phyloP scores from a whole-genome alignment of 768 basidiomycete species.

The Lentinula edodes region DNA sequence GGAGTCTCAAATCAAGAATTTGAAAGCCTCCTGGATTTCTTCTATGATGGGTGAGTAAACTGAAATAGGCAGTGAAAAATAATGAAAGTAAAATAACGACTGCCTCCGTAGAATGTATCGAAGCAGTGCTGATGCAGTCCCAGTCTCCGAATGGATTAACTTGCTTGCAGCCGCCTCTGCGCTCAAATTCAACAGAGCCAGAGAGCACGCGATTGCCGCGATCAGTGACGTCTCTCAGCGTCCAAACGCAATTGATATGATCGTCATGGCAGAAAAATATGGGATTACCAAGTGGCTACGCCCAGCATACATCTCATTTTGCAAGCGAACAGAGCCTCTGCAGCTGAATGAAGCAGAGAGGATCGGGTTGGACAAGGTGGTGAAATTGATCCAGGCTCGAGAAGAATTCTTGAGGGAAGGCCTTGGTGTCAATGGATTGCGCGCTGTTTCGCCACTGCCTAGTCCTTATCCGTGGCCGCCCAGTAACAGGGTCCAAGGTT shows the following conservation, averaged over 20 bases:
- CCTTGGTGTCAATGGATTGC: background rate
- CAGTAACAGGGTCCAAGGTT: background rate
- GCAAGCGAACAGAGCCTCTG: background rate
- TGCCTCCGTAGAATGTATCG: constrained; percentile 2
- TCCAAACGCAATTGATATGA: background rate
- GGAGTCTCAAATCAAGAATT: background rate
- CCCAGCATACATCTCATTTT: constrained; percentile 2
- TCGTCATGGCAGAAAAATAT: constrained; percentile 2
- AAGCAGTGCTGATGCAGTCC: background rate
- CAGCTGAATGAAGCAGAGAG: background rate
- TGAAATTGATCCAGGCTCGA: constrained; percentile 2
- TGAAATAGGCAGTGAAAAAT: background rate
- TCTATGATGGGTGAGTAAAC: background rate
- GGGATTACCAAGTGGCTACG: constrained; percentile 3
- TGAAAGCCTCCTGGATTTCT: background rate
- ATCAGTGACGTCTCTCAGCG: background rate
- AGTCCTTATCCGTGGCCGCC: constrained; percentile 2
- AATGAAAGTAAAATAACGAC: background rate
- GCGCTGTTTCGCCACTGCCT: background rate
- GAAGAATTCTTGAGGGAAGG: constrained; percentile 1
- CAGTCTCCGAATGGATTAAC: constrained; percentile 3
- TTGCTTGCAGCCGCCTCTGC: background rate
- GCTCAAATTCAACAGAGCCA: constrained; percentile 4
- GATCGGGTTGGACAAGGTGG: constrained; percentile 3
- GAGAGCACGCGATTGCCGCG: background rate